Evolutionary conservation across 2,329 filamentous ascomycete genomes (phyloP).

Genomic region (Penicillium glabrum): DNA sequence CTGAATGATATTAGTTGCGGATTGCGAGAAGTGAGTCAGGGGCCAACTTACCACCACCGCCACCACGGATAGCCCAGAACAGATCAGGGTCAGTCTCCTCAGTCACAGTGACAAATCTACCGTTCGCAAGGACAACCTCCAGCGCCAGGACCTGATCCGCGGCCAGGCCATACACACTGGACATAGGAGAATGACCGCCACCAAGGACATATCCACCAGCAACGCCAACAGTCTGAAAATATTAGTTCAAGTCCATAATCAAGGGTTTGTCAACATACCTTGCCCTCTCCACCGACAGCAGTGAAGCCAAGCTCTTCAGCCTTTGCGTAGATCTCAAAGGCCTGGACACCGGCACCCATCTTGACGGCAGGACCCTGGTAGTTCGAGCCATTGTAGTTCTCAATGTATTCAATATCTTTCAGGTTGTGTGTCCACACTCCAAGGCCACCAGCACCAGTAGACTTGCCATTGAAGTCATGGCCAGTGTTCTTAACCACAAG

Average conservation of each 20-base stretch:
- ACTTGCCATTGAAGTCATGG: conserved; percentile 50
- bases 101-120: conserved; percentile 28
- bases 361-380: conserved; percentile 55
- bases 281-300: conserved; percentile 15
- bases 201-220: conserved; percentile 62
- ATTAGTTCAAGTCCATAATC: neutral
- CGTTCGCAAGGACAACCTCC: conserved; percentile 26
- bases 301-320: conserved; percentile 39
- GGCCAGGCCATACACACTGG: conserved; percentile 55
- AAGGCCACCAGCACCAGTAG: conserved; percentile 48
- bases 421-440: conserved; percentile 53
- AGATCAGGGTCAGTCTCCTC: conserved; percentile 53
- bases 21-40: neutral
- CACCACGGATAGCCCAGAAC: conserved; percentile 56
- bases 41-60: conserved; percentile 9
- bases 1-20: neutral
- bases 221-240: conserved; percentile 51
- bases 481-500: conserved; percentile 47
- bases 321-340: conserved; percentile 19
- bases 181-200: conserved; percentile 59
- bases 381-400: conserved; percentile 35
- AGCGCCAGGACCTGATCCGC: conserved; percentile 29
- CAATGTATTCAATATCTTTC: conserved; percentile 44
- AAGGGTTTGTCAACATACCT: neutral
- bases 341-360: conserved; percentile 54